Percentiles rank a stretch among this genome's conserved stretches.
These are phyloP conservation scores for Rhizopogon parksii DNA, from an alignment of 1,284 basidiomycete genomes.

Conservation along the genomic window DNA sequence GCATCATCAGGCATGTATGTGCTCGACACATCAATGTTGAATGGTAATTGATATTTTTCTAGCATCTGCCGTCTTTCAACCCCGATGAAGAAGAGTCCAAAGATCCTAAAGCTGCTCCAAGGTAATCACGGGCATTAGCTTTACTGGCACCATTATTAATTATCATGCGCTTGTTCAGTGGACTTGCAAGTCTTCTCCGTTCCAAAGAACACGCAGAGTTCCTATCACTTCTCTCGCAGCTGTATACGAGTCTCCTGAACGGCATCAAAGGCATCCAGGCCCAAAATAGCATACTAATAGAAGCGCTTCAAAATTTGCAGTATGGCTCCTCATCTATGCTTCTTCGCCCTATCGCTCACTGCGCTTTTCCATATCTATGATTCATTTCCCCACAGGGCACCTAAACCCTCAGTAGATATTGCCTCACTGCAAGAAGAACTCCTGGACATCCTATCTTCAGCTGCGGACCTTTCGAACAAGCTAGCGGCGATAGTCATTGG, in stretches of 20 bases:
- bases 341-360: slow-evolving; percentile 7
- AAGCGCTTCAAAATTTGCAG: slow-evolving; percentile 50
- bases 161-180: slow-evolving; percentile 24
- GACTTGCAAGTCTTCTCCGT: slow-evolving; percentile 53
- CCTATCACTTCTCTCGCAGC: slow-evolving; percentile 50
- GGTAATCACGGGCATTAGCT: slow-evolving; percentile 23
- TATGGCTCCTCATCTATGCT: slow-evolving; percentile 20
- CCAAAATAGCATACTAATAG: slow-evolving; percentile 57
- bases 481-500: slow-evolving; percentile 74
- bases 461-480: slow-evolving; percentile 79
- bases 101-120: slow-evolving; percentile 27
- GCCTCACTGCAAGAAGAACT: slow-evolving; percentile 51
- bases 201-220: slow-evolving; percentile 68
- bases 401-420: slow-evolving; percentile 33
- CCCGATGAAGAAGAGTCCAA: slow-evolving; percentile 44
- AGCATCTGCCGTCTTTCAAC: slow-evolving; percentile 58
- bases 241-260: slow-evolving; percentile 64
- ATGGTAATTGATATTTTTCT: slow-evolving; percentile 7
- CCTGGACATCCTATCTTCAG: slow-evolving; percentile 70
- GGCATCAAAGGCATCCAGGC: slow-evolving; percentile 68
- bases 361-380: slow-evolving; percentile 9
- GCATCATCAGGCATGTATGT: slow-evolving; percentile 53
- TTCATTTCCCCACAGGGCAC: slow-evolving; percentile 26
- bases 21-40: slow-evolving; percentile 10
- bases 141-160: not conserved